Base-by-base conservation (phyloP, 148 eudicot species). In the Mesembryanthemum crystallinum region DNA sequence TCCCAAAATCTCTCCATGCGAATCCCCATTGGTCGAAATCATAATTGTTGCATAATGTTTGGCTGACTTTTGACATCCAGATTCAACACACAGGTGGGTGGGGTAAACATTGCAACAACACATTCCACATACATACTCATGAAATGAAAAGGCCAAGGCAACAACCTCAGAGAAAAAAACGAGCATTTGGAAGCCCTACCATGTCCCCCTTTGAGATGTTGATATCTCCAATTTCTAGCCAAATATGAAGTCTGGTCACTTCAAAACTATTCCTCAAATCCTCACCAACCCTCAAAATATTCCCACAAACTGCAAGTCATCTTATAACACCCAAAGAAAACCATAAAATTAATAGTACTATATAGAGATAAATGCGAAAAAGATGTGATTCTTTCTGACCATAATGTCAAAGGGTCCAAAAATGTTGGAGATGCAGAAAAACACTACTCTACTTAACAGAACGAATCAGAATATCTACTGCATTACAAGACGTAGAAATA, bases 231-330 rank as follows among this genome's bases (percentile, higher is more conserved):
- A 33, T 32, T 55, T 7, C 42, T 12, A 32, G 13, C 25, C 76
- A 73, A 60, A 10, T 69, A 13, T 69, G 6, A 73, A 61, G 55
- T 62, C 17, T 61, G 21, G 68, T 57, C 64, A 75, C 71, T 52
- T 64, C 71, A 75, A 52, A 64, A 30, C 33, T 49, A 75, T 64
- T 57, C 30, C 27, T 52, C 63, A 75, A n/a, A n/a, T n/a, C n/a
- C n/a, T n/a, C n/a, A n/a, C n/a, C 77, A 71, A 23, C 64, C 51
- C 78, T 47, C 32, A 18, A 13, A 30, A 30, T 42, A 32, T 65
- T 51, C 61, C 47, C 69, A 28, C 3, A 5, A 21, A 42, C 51
- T 24, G 33, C 35, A 25, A 47, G 33, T 69, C 33, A 8, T 35
- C 37, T 69, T 15, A 45, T 39, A 39, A 9, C 5, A 42, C 25